Evolutionary conservation across 106 monocot genomes (phyloP), one percentile per base, ranked within the genome.

Genomic region (Iris macrosiphon): DNA sequence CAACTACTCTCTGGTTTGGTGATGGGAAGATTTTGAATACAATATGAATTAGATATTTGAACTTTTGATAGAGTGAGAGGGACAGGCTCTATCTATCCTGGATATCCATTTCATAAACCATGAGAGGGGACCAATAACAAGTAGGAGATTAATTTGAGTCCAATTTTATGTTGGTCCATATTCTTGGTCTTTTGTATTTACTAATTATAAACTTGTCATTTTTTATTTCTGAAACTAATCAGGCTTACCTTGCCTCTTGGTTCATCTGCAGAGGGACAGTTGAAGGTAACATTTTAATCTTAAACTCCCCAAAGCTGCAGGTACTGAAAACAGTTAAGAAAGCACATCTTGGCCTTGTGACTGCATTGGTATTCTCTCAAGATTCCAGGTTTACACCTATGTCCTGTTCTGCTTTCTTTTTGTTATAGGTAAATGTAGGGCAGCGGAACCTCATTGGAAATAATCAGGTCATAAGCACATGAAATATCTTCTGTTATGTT

Each of bases 341-440:
- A 44, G 92, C 92, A 58, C 86, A 92, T 61, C 75, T 86, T 27
- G 92, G 86, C 20, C 60, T 76, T 33, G 71, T 92, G 31, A 92
- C 92, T 31, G 48, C 79, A 30, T 24, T 86, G 60, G 76, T 48
- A 6, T 92, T 92, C 76, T 79, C 81, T 7, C 59, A 76, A 38
- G 82, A 87, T 67, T 92, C 92, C 64, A 92, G 86, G 92, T 92
- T 55, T 42, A 22, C 31, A 35, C 35, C 7, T 16, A 22, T 23
- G 1, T 48, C 30, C 20, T 28, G 24, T 30, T 14, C 25, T 17
- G 34, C 34, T 24, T 24, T 12, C 2, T 1, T 27, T 0, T 28
- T 28, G 14, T 22, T 50, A n/a, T 29, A 29, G 46, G 0, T 50
- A 15, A 25, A 15, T 29, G 49, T 15, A n/a, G n/a, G n/a, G n/a